Base-by-base conservation (phyloP, 2,329 filamentous ascomycete genomes). In the Fusarium secorum region DNA sequence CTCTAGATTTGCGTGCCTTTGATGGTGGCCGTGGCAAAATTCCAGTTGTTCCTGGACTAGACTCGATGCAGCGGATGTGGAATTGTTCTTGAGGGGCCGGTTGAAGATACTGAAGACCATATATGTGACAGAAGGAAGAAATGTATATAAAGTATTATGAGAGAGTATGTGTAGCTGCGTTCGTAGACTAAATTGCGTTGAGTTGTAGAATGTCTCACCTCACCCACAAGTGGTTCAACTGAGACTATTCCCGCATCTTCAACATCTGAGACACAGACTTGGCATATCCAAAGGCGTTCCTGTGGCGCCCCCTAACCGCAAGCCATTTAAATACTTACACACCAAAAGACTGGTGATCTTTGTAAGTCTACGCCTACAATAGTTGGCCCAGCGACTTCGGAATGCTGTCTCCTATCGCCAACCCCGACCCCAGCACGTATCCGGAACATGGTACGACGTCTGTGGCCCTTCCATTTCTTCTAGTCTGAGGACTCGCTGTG, bases 1-100 rank as follows among this genome's bases (percentile, higher is more conserved):
- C 65, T 69, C 65, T 60, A 69, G 66, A 69, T 49, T 30, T 33
- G 4, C 20, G 42, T 36, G 20, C 39, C 48, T 64, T 53, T 22
- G 35, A 5, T 39, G 30, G 53, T 20, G 32, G 30, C 6, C n/a
- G 65, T 60, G 66, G 60, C 65, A 51, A 65, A 60, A 69, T 69
- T 69, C 65, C 66, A 69, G 65, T 66, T 41, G 66, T 68, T 64
- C 64, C 64, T 68, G 58, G 28, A 51, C 66, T 68, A 68, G 28
- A 33, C 59, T 68, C 11, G 51, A 68, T 59, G 66, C 66, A 68
- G 58, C 58, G 38, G 58, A 28, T 18, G 13, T 39, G 32, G 32
- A 24, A 44, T 52, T 48, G 26, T 2, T 28, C 42, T 17, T 14
- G 7, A 28, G 7, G 14, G 2, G 15, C 1, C 3, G 13, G 10